Conservation (phyloP, 495 filamentous ascomycete genomes). For the Tuber brumale region DNA sequence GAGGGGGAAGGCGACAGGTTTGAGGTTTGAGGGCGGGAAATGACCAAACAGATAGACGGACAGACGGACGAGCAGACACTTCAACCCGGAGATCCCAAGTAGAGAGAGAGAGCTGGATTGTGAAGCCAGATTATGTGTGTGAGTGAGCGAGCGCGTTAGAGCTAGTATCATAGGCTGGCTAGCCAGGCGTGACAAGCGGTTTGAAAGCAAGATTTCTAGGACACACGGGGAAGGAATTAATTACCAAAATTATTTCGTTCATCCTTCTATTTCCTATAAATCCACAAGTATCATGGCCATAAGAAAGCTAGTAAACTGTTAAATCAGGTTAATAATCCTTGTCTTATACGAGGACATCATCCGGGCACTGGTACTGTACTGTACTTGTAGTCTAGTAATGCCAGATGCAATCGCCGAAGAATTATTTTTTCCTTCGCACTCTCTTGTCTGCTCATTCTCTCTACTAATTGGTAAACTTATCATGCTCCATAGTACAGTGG, state of each 20-base stretch:
- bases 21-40: neutral
- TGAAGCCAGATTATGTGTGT: neutral
- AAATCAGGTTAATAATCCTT: neutral
- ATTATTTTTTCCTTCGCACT: neutral
- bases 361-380: neutral
- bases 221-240: neutral
- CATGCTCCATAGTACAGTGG: neutral
- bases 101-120: neutral
- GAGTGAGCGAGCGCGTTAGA: neutral
- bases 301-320: neutral
- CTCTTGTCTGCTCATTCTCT: neutral
- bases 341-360: neutral
- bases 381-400: neutral
- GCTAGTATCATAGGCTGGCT: neutral
- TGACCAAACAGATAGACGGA: neutral
- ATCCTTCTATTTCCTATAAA: neutral
- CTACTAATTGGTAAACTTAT: neutral
- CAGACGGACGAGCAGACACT: neutral
- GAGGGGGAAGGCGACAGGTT: neutral
- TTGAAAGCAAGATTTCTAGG: neutral
- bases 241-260: neutral
- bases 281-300: neutral
- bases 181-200: neutral
- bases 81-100: neutral
- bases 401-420: neutral